Evolutionary conservation across 2,329 filamentous ascomycete species (phyloP).

Genomic region (Exophiala mesophila): DNA sequence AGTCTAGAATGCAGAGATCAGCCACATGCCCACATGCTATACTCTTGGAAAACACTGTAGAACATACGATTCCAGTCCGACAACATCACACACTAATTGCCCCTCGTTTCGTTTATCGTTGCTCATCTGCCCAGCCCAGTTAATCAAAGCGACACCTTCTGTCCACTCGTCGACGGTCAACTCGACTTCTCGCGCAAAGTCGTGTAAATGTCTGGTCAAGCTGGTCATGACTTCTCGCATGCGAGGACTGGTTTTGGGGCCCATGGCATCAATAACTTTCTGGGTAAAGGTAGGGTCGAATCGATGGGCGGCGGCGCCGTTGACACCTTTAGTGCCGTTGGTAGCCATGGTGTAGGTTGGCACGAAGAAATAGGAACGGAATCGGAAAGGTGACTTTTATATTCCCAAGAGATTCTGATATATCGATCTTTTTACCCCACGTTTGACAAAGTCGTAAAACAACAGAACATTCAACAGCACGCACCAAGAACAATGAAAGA

Average conservation of each 20-base stretch:
- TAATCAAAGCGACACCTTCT: constrained; percentile 53
- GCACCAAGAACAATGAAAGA: no score
- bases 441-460: no score
- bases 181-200: constrained; percentile 55
- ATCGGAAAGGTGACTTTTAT: no score
- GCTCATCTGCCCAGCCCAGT: constrained; percentile 60
- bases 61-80: constrained; percentile 54
- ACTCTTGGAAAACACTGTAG: neutral
- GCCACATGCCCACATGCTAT: constrained; percentile 6
- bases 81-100: constrained; percentile 55
- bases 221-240: constrained; percentile 57
- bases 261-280: constrained; percentile 69
- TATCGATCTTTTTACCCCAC: no score
- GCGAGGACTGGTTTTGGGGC: constrained; percentile 63
- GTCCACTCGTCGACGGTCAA: constrained; percentile 57
- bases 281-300: constrained; percentile 55
- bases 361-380: no score
- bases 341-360: neutral
- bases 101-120: constrained; percentile 59
- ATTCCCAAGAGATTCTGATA: no score
- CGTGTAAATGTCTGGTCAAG: constrained; percentile 53
- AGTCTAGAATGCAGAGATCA: constrained; percentile 37
- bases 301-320: constrained; percentile 4
- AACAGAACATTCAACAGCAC: no score
- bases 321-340: neutral